These are phyloP conservation scores for Microstroma glucosiphilum DNA, from an alignment of 1,284 basidiomycete genomes.

Conservation along the genomic window DNA sequence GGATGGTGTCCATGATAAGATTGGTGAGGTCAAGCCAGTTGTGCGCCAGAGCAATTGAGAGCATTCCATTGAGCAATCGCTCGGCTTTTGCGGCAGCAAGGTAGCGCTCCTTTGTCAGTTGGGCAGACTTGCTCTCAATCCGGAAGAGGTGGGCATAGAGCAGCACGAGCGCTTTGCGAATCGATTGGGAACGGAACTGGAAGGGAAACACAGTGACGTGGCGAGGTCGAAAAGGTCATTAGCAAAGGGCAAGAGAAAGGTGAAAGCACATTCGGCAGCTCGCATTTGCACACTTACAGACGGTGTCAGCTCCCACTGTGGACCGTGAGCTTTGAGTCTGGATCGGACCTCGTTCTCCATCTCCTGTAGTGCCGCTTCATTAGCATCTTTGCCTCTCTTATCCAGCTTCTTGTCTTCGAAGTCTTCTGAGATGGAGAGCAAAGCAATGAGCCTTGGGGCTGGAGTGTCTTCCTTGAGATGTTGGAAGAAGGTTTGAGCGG, in stretches of 20 bases:
- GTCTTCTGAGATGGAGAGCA: constrained; percentile 69
- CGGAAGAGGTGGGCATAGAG: constrained; percentile 82
- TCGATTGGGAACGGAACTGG: constrained; percentile 30
- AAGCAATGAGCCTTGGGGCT: constrained; percentile 67
- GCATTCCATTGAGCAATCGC: constrained; percentile 68
- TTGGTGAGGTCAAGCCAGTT: constrained; percentile 84
- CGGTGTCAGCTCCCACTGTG: constrained; percentile 26
- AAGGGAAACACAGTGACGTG: no score
- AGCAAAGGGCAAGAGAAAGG: neutral
- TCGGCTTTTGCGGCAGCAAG: constrained; percentile 33
- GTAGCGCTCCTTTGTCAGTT: constrained; percentile 17
- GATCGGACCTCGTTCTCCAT: constrained; percentile 61
- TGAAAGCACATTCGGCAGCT: neutral
- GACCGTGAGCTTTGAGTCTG: constrained; percentile 52
- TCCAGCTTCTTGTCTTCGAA: constrained; percentile 58
- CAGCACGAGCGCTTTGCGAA: constrained; percentile 53
- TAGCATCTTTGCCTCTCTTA: constrained; percentile 29
- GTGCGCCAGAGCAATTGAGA: constrained; percentile 76
- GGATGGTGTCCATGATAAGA: constrained; percentile 72
- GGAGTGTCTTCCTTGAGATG: constrained; percentile 71
- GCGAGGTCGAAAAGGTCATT: neutral
- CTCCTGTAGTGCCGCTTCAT: constrained; percentile 43
- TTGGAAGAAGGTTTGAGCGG: constrained; percentile 86
- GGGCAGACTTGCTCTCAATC: constrained; percentile 25
- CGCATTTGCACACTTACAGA: constrained; percentile 1